These are phyloP conservation scores for Trypanosomatidae sp. DNA, from an alignment of 208 protist species.

Conservation along the genomic window DNA sequence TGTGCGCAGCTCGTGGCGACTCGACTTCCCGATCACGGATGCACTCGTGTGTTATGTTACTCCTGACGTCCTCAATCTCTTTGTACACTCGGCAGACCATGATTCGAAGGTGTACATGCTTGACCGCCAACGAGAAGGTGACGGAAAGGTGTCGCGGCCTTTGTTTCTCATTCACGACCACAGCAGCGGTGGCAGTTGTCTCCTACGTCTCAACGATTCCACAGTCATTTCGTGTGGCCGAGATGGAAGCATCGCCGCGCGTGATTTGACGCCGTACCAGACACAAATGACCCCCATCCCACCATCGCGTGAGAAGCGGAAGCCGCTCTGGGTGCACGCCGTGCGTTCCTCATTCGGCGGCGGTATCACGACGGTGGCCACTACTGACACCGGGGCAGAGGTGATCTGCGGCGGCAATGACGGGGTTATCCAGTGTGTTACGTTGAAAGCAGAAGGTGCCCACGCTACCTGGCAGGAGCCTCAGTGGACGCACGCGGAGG, in stretches of 20 bases:
- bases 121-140: constrained; percentile 57
- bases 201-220: constrained; percentile 36
- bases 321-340: constrained; percentile 35
- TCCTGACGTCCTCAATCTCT: constrained; percentile 57
- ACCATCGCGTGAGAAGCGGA: constrained; percentile 80
- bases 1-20: constrained; percentile 60
- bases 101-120: constrained; percentile 85
- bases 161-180: constrained; percentile 78
- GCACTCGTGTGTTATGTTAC: constrained; percentile 49
- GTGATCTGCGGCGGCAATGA: constrained; percentile 28
- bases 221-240: constrained; percentile 59
- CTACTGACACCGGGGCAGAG: constrained; percentile 13
- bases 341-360: constrained; percentile 51
- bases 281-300: constrained; percentile 56
- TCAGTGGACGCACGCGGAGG: constrained; percentile 22
- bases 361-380: constrained; percentile 40
- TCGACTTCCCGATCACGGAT: constrained; percentile 75
- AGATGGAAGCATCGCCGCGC: constrained; percentile 63
- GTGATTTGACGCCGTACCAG: constrained; percentile 72
- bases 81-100: constrained; percentile 79
- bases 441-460: constrained; percentile 8
- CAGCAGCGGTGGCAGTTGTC: constrained; percentile 54
- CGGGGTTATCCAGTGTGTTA: constrained; percentile 21
- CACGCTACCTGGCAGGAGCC: constrained; percentile 42
- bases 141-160: constrained; percentile 63